Conservation (phyloP, 768 basidiomycete species). For the Asterophora parasitica region DNA sequence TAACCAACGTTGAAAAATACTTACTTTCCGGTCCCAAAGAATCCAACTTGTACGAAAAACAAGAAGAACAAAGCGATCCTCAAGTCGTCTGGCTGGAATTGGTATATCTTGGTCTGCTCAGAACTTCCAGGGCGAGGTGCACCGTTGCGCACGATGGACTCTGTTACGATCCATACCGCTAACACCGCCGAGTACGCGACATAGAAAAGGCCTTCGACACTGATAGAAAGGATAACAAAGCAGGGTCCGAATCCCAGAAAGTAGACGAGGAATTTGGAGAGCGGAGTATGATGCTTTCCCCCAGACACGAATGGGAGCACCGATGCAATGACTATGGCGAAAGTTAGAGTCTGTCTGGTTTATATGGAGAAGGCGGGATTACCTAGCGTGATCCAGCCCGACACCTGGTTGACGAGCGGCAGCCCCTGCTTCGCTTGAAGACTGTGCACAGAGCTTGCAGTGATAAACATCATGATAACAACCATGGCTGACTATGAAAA, state of each 20-base stretch:
- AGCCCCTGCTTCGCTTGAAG: slow-evolving; percentile 66
- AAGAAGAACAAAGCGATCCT: slow-evolving; percentile 78
- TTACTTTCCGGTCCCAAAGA: slow-evolving; percentile 83
- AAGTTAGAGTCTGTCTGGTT: background rate
- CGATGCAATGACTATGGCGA: slow-evolving; percentile 41
- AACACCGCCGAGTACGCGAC: slow-evolving; percentile 61
- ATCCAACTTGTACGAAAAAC: slow-evolving; percentile 83
- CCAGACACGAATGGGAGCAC: slow-evolving; percentile 43
- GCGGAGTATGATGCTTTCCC: slow-evolving; percentile 31
- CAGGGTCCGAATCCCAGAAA: slow-evolving; percentile 72
- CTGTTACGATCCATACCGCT: slow-evolving; percentile 64
- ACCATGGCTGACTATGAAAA: slow-evolving; percentile 41
- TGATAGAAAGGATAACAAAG: slow-evolving; percentile 78
- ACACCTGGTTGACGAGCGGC: slow-evolving; percentile 51
- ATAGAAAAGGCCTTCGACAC: slow-evolving; percentile 78
- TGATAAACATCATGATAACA: slow-evolving; percentile 44
- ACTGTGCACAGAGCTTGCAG: slow-evolving; percentile 50
- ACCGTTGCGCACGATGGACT: slow-evolving; percentile 29
- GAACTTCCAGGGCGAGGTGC: slow-evolving; percentile 4
- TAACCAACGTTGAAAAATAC: slow-evolving; percentile 22
- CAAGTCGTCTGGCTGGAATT: slow-evolving; percentile 57
- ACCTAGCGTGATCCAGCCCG: slow-evolving; percentile 68
- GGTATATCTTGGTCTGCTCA: slow-evolving; percentile 26
- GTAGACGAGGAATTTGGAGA: slow-evolving; percentile 52
- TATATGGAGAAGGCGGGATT: slow-evolving; percentile 2